Conservation (phyloP, 495 filamentous ascomycete species). For the Xylaria castorea region DNA sequence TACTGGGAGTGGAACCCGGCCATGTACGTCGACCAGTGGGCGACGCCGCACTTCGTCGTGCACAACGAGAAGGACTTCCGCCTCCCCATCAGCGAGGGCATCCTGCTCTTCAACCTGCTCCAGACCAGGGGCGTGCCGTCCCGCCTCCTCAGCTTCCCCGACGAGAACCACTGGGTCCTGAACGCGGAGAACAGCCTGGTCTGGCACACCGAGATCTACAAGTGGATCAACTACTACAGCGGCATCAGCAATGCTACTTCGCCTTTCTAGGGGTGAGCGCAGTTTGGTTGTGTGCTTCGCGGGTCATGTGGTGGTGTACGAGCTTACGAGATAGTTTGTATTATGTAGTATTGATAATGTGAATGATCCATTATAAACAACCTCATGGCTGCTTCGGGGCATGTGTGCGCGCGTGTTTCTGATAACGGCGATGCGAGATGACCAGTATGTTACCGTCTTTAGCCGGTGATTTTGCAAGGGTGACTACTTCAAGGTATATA, state of each 20-base stretch:
- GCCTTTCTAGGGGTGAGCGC: slow-evolving; percentile 36
- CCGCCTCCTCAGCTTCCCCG: slow-evolving; percentile 63
- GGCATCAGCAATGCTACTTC: slow-evolving; percentile 49
- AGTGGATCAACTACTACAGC: slow-evolving; percentile 76
- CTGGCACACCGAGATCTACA: slow-evolving; percentile 76
- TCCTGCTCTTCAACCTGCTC: slow-evolving; percentile 76
- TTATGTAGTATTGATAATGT: slow-evolving; percentile 19
- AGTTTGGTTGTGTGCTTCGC: background rate
- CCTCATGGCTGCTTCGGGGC: background rate
- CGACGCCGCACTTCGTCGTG: slow-evolving; percentile 75
- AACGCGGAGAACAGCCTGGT: slow-evolving; percentile 75
- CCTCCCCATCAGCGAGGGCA: slow-evolving; percentile 70
- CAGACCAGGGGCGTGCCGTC: slow-evolving; percentile 69
- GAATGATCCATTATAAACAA: slow-evolving; percentile 7
- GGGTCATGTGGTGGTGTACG: background rate
- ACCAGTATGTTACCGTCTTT: background rate
- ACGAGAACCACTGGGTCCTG: slow-evolving; percentile 73
- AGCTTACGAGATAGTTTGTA: slow-evolving; percentile 7
- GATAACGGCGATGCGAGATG: background rate
- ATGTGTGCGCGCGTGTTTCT: background rate
- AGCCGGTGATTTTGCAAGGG: background rate
- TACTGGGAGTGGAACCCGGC: slow-evolving; percentile 76
- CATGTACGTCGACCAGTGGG: slow-evolving; percentile 64
- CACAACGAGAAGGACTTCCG: slow-evolving; percentile 79
- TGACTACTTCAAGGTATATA: background rate